A percentile compares a stretch with the other conserved stretches of the same genome.
phyloP scores from a whole-genome alignment of 2,329 filamentous ascomycete species.

The Pestalotiopsis sp. region DNA sequence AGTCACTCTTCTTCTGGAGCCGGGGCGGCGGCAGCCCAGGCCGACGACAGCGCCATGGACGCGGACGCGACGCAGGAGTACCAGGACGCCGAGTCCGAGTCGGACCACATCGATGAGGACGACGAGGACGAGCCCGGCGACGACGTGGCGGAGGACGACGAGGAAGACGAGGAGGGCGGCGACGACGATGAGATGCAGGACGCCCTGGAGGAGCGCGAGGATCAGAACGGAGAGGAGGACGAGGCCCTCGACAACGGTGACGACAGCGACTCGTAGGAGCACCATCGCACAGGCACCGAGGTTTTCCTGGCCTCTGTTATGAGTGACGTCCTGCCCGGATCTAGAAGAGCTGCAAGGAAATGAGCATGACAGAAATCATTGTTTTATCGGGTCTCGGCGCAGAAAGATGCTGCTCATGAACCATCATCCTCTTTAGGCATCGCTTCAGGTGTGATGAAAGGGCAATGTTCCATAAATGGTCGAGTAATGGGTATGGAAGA shows the following conservation, averaged over 20 bases:
- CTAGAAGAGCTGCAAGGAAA: neutral
- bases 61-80: slow-evolving; percentile 32
- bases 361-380: neutral
- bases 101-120: slow-evolving; percentile 46
- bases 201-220: slow-evolving; percentile 33
- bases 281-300: slow-evolving; percentile 2
- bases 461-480: too few relatives aligned
- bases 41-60: slow-evolving; percentile 43
- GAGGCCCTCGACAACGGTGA: slow-evolving; percentile 63
- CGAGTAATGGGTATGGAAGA: too few relatives aligned
- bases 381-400: too few relatives aligned
- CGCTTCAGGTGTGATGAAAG: neutral
- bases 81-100: slow-evolving; percentile 40
- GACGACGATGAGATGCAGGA: slow-evolving; percentile 43
- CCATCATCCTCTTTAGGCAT: neutral
- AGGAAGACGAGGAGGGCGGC: slow-evolving; percentile 44
- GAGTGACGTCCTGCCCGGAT: neutral
- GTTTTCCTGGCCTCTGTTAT: neutral
- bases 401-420: neutral
- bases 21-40: slow-evolving; percentile 21
- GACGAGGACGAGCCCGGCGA: slow-evolving; percentile 55
- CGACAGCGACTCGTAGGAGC: slow-evolving; percentile 51
- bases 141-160: slow-evolving; percentile 49
- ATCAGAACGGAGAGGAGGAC: slow-evolving; percentile 49
- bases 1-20: slow-evolving; percentile 18